A percentile compares a stretch with the other conserved stretches of the same genome.
Conservation (phyloP, 345 rosid species). For the Populus tremula region DNA sequence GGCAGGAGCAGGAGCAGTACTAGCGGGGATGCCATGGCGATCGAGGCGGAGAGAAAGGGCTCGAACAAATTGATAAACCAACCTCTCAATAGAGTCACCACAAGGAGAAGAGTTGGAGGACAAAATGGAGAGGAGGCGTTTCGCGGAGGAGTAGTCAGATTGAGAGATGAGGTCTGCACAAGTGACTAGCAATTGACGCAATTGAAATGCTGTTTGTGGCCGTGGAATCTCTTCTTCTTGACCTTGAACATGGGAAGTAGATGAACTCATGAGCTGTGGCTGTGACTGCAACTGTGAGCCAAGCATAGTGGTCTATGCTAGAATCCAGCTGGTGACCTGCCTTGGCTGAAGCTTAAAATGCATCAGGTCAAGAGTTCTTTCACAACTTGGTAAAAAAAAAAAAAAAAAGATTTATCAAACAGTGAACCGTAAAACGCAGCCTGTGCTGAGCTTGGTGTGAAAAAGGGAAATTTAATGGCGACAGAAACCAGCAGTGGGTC, state of each 20-base stretch:
- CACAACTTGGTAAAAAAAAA: too few species aligned
- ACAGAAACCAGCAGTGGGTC: background rate
- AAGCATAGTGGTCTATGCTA: background rate
- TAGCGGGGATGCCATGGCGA: slow-evolving; percentile 16
- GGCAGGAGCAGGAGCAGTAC: background rate
- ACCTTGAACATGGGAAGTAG: slow-evolving; percentile 27
- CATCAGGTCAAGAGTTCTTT: background rate
- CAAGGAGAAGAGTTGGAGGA: slow-evolving; percentile 59
- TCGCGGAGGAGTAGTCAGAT: slow-evolving; percentile 72
- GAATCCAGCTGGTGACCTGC: background rate
- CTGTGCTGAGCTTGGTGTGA: background rate
- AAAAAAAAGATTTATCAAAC: too few species aligned
- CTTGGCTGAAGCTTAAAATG: background rate
- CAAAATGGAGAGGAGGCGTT: slow-evolving; percentile 54
- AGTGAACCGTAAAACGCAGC: background rate
- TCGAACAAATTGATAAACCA: slow-evolving; percentile 65
- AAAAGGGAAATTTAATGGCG: background rate
- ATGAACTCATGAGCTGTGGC: slow-evolving; percentile 21
- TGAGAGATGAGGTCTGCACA: slow-evolving; percentile 69
- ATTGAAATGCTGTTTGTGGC: slow-evolving; percentile 39
- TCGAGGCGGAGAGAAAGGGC: slow-evolving; percentile 74
- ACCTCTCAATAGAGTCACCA: slow-evolving; percentile 77
- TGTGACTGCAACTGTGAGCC: background rate
- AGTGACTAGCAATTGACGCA: slow-evolving; percentile 67
- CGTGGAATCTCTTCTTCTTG: slow-evolving; percentile 26